Percentiles rank a stretch among this genome's conserved stretches.
Evolutionary conservation across 176 grass and related monocot species (phyloP).

Genomic region (Lolium perenne): DNA sequence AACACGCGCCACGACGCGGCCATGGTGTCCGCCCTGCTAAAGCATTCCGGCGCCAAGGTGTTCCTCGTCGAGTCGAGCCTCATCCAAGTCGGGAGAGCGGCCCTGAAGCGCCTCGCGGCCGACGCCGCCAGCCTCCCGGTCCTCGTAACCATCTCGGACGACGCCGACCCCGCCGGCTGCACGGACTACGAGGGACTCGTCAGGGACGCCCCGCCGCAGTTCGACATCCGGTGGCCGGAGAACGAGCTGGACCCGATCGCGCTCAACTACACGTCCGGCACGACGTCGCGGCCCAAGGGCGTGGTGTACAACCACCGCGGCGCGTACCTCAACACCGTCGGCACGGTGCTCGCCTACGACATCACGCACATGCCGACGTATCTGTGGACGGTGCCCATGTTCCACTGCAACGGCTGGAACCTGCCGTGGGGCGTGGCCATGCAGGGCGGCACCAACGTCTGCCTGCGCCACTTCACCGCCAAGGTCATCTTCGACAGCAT

Average conservation of each 20-base stretch:
- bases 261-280: conserved; percentile 66
- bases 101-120: conserved; percentile 7
- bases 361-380: conserved; percentile 51
- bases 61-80: conserved; percentile 55
- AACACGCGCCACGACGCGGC: conserved; percentile 48
- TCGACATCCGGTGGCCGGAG: conserved; percentile 54
- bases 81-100: conserved; percentile 38
- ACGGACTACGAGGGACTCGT: conserved; percentile 49
- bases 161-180: not conserved
- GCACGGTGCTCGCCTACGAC: conserved; percentile 50
- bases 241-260: conserved; percentile 52
- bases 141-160: conserved; percentile 30
- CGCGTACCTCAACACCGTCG: conserved; percentile 64
- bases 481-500: conserved; percentile 54
- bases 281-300: conserved; percentile 57
- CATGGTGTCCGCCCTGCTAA: conserved; percentile 44
- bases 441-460: conserved; percentile 68
- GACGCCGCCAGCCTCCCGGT: not conserved
- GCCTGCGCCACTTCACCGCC: conserved; percentile 45
- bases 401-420: conserved; percentile 71
- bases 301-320: conserved; percentile 70
- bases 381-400: conserved; percentile 71
- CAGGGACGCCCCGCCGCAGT: not conserved
- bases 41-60: conserved; percentile 61
- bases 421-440: conserved; percentile 59